Evolutionary conservation across 495 filamentous ascomycete genomes (phyloP).

Genomic region (Aeminium ludgeri): DNA sequence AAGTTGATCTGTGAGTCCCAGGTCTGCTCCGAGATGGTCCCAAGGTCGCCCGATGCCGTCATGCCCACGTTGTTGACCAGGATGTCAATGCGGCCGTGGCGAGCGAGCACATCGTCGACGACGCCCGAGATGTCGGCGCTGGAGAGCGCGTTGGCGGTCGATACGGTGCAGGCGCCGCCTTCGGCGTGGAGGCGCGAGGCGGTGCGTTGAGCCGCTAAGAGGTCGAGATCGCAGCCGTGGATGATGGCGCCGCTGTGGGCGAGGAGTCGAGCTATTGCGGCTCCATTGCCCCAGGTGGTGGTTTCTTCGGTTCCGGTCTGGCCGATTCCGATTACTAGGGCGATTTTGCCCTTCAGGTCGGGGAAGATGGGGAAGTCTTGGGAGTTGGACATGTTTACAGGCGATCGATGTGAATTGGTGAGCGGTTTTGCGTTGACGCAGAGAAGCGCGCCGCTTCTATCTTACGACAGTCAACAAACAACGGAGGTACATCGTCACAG

Average conservation of each 20-base stretch:
- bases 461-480: no score
- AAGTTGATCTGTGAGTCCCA: conserved; percentile 8
- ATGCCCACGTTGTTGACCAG: conserved; percentile 9
- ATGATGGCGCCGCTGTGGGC: conserved; percentile 11
- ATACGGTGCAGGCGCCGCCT: conserved; percentile 18
- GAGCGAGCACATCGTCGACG: neutral
- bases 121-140: neutral
- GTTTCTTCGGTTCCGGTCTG: conserved; percentile 5
- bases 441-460: no score
- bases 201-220: conserved; percentile 17
- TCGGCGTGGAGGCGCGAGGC: conserved; percentile 17
- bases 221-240: conserved; percentile 14
- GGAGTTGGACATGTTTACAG: no score
- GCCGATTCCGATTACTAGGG: conserved; percentile 31
- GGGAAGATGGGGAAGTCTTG: conserved; percentile 1
- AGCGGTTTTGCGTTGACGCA: no score
- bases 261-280: conserved; percentile 10
- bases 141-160: conserved; percentile 15
- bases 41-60: neutral
- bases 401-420: no score
- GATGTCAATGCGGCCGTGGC: conserved; percentile 9
- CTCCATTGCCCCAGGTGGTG: conserved; percentile 14
- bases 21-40: neutral
- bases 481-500: no score
- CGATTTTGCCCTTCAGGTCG: conserved; percentile 32